Base-by-base conservation (phyloP, 306 rosid genomes). In the Spatholobus suberectus region DNA sequence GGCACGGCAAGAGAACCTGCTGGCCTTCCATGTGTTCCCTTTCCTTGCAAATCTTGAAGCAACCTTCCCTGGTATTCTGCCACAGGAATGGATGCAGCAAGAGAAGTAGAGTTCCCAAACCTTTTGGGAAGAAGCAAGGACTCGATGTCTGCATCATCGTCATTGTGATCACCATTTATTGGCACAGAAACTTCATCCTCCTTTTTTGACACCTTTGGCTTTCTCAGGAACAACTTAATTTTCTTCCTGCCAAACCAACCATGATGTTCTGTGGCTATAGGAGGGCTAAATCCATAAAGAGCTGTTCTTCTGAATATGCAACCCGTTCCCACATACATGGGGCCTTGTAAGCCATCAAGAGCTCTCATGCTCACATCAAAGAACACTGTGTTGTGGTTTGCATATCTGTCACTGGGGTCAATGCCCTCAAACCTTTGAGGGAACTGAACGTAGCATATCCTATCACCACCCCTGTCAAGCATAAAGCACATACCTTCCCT, bases 401-500 rank as follows among this genome's bases (percentile, higher is more conserved):
- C 98, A 57, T 94, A 94, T 15, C 97, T 83, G 23, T 94, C 98
- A 17, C 85, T 92, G 0, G 97, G 97, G 81, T 94, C 98, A 47
- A 94, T 89, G 14, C 98, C 98, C 76, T 94, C 98, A 61, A 94
- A 94, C 79, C 98, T 85, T 82, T 94, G 98, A 11, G 98, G 97
- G 86, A 94, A 94, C 49, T 94, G 97, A 52, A 94, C 98, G 66
- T 90, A 94, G 61, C 94, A 90, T 68, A 94, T 90, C 77, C 97
- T 90, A 72, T 94, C 98, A 71, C 97, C 96, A 0, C 98, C 98
- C 61, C 93, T 87, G 37, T 94, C 98, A 18, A 94, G 98, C 98
- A 94, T 94, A 79, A 94, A 94, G 84, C 98, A 94, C 94, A 94
- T 92, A 4, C 96, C 98, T 87, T 94, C 98, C 71, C 97, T 87